A percentile compares a stretch with the other conserved stretches of the same genome.
phyloP scores from a whole-genome alignment of 495 filamentous ascomycete genomes.

The Penicillium daleae region DNA sequence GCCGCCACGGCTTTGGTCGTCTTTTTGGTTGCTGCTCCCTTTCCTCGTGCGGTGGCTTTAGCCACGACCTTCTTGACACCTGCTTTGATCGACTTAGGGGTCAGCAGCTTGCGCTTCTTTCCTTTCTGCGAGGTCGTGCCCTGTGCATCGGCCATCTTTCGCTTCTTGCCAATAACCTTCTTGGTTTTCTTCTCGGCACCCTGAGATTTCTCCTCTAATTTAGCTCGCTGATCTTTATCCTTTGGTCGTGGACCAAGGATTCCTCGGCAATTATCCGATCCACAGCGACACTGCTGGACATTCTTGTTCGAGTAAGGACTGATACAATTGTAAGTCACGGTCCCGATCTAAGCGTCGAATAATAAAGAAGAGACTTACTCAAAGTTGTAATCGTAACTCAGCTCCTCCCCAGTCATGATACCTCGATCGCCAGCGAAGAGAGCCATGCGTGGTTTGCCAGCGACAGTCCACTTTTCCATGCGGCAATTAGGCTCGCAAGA shows the following conservation, averaged over 20 bases:
- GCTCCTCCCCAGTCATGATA: conserved; percentile 90
- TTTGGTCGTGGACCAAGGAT: conserved; percentile 75
- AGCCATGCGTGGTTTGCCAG: conserved; percentile 92
- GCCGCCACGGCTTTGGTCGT: conserved; percentile 19
- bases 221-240: conserved; percentile 49
- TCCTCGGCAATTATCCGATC: conserved; percentile 74
- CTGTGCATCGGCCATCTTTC: conserved; percentile 31
- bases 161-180: conserved; percentile 35
- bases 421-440: conserved; percentile 89
- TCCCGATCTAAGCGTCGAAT: too few species aligned
- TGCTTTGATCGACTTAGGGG: conserved; percentile 40
- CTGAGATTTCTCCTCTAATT: conserved; percentile 37
- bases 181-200: conserved; percentile 47
- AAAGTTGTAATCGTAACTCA: conserved; percentile 99
- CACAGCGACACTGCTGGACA: conserved; percentile 82
- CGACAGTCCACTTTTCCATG: conserved; percentile 98
- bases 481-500: conserved; percentile 96
- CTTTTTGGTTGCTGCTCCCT: conserved; percentile 25
- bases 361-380: conserved; percentile 54
- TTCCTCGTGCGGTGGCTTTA: conserved; percentile 29
- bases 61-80: conserved; percentile 42
- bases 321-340: conserved; percentile 16
- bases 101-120: conserved; percentile 45
- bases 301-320: conserved; percentile 78
- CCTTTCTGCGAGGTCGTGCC: conserved; percentile 28